These are phyloP conservation scores for Argentina anserina DNA, from an alignment of 306 rosid genomes.

Conservation along the genomic window DNA sequence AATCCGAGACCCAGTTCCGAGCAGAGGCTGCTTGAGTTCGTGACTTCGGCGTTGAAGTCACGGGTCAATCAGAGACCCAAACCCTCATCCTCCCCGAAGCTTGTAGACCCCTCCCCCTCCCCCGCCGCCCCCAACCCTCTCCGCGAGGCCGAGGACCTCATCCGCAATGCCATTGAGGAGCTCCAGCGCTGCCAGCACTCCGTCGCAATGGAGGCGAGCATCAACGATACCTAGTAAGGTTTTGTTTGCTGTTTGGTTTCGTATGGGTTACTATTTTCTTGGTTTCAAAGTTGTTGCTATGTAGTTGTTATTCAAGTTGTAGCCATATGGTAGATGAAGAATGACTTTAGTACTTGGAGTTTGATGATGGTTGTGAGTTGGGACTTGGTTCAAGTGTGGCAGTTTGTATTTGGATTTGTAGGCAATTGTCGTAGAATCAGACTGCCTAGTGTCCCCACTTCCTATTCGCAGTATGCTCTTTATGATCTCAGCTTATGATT, in stretches of 20 bases:
- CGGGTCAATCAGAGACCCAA: slow-evolving; percentile 42
- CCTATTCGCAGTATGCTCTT: too few species aligned
- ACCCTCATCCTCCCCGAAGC: too few species aligned
- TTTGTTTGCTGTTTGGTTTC: too few species aligned
- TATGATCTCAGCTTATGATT: too few species aligned
- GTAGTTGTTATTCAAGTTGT: not conserved
- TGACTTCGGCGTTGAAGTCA: slow-evolving; percentile 64
- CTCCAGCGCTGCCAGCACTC: too few species aligned
- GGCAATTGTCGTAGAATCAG: too few species aligned
- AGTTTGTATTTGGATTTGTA: not conserved
- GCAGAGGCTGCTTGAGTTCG: slow-evolving; percentile 40
- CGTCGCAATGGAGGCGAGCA: too few species aligned
- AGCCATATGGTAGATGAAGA: not conserved
- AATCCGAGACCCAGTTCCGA: slow-evolving; percentile 43
- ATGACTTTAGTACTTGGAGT: not conserved
- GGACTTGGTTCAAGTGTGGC: not conserved
- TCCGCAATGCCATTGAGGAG: too few species aligned
- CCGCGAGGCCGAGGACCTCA: too few species aligned
- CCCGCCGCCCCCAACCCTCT: too few species aligned
- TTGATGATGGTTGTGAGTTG: not conserved
- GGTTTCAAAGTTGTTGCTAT: not conserved
- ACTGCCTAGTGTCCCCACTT: too few species aligned
- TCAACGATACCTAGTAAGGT: slow-evolving; percentile 64
- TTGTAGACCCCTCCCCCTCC: too few species aligned
- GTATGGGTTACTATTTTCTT: slow-evolving; percentile 3